Conservation (phyloP, 345 rosid genomes). For the Brassica incana region DNA sequence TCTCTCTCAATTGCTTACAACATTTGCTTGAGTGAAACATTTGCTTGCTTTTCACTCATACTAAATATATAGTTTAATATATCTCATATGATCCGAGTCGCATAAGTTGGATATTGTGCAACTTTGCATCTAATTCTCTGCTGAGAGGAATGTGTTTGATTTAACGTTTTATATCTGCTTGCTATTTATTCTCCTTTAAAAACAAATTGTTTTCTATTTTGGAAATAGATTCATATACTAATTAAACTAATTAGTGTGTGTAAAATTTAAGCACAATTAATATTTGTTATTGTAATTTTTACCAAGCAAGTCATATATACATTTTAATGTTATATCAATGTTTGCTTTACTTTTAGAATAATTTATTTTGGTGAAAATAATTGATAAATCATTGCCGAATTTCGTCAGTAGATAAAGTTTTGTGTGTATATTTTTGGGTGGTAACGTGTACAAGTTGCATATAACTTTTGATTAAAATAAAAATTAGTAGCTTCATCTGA, state of each 20-base stretch:
- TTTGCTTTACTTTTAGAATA: too few relatives aligned
- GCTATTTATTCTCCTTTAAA: neutral
- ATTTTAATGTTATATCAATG: neutral
- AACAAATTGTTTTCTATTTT: neutral
- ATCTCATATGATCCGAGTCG: neutral
- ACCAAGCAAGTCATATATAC: neutral
- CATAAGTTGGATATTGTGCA: neutral
- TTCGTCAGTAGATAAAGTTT: neutral
- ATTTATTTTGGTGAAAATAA: neutral
- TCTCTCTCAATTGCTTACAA: conserved; percentile 14
- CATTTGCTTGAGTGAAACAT: conserved; percentile 6
- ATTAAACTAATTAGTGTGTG: neutral
- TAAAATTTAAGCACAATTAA: too few relatives aligned
- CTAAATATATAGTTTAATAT: neutral
- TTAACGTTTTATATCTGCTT: neutral
- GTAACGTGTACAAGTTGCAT: neutral
- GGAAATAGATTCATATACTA: neutral
- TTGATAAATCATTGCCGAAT: neutral
- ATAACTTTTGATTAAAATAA: neutral
- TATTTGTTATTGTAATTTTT: too few relatives aligned
- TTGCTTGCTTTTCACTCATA: conserved; percentile 20
- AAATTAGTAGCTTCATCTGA: neutral
- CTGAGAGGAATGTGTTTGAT: neutral
- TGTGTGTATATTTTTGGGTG: too few relatives aligned
- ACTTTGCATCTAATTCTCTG: neutral